Evolutionary conservation across 164 flowering plant species (phyloP).

Genomic region (Tinospora cordifolia): DNA sequence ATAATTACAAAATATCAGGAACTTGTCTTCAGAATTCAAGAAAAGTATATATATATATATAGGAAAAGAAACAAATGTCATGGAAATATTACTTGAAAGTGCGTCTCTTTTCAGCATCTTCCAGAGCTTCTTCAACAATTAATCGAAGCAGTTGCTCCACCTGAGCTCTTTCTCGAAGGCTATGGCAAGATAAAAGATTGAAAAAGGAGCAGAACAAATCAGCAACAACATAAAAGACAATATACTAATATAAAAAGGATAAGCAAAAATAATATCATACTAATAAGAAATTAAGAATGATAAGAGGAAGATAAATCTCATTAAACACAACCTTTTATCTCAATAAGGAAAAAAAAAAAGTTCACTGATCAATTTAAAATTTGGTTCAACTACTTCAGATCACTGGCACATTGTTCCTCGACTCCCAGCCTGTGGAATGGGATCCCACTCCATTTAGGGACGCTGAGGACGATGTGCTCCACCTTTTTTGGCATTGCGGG

Average conservation of each 20-base stretch:
- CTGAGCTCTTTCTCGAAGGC: conserved; percentile 71
- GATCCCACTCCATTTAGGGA: too few relatives aligned
- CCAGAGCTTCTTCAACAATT: conserved; percentile 83
- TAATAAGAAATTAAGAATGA: not conserved
- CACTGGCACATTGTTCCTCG: too few relatives aligned
- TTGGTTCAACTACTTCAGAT: too few relatives aligned
- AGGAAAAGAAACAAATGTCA: not conserved
- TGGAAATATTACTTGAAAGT: conserved; percentile 55
- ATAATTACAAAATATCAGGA: not conserved
- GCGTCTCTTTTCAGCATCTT: conserved; percentile 66
- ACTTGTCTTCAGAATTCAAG: not conserved
- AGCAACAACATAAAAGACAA: not conserved
- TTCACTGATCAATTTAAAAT: not conserved
- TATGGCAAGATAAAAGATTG: conserved; percentile 19
- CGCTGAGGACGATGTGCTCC: too few relatives aligned
- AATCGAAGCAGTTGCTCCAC: conserved; percentile 71
- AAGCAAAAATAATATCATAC: too few relatives aligned
- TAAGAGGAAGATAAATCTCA: too few relatives aligned
- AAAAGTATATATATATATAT: not conserved
- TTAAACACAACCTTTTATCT: not conserved
- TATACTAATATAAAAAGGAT: not conserved
- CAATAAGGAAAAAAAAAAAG: not conserved
- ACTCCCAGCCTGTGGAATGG: too few relatives aligned
- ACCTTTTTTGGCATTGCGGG: too few relatives aligned
- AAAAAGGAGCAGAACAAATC: not conserved